Evolutionary conservation across 2,329 filamentous ascomycete genomes (phyloP).

Genomic region (Gyromitra esculenta): DNA sequence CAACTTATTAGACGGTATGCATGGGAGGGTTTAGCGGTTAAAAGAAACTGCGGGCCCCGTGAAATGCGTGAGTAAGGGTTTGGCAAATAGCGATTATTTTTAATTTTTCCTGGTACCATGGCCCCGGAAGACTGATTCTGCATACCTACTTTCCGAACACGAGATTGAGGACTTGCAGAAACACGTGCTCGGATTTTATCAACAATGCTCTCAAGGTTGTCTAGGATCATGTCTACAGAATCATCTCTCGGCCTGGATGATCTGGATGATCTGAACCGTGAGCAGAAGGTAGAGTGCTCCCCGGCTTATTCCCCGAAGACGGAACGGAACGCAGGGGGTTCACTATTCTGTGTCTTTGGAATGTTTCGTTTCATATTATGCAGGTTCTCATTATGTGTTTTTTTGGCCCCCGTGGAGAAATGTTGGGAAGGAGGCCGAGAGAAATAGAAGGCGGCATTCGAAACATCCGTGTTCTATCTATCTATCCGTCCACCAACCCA

Average conservation of each 20-base stretch:
- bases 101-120: conserved; percentile 20
- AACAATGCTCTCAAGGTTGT: not conserved
- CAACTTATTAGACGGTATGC: not conserved
- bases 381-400: conserved; percentile 7
- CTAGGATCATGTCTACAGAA: too few relatives aligned
- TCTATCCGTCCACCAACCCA: not conserved
- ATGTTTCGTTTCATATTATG: conserved; percentile 46
- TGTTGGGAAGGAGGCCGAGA: not conserved
- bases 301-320: not conserved
- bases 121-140: conserved; percentile 20
- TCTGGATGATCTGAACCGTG: not conserved
- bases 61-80: not conserved
- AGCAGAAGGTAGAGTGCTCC: conserved; percentile 15
- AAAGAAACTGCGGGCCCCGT: not conserved
- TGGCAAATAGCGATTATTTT: conserved; percentile 15
- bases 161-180: conserved; percentile 7
- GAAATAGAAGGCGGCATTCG: not conserved
- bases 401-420: conserved; percentile 20
- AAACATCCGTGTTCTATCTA: conserved; percentile 7
- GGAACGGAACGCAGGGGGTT: conserved; percentile 16
- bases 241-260: too few relatives aligned
- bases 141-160: conserved; percentile 30
- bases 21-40: conserved; percentile 29
- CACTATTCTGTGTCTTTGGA: conserved; percentile 8
- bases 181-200: conserved; percentile 8